Evolutionary conservation across 129 eudicot species (phyloP).

Genomic region (Heracleum sosnowskyi): DNA sequence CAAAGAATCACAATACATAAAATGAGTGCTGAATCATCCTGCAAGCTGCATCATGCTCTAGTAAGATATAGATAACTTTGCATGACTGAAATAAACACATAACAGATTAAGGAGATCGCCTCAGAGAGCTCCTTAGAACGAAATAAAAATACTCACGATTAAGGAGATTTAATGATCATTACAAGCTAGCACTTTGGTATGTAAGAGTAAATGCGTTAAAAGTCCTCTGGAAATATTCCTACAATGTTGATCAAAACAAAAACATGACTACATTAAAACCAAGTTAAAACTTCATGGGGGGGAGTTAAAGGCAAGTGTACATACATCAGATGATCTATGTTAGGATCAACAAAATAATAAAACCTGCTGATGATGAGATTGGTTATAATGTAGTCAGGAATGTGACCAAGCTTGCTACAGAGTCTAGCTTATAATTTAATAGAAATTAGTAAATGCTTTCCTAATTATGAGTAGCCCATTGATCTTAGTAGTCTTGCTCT

Average conservation of each 20-base stretch:
- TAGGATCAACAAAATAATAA: conserved; percentile 62
- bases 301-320: conserved; percentile 14
- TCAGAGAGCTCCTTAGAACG: background rate
- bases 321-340: conserved; percentile 91
- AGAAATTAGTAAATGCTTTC: background rate
- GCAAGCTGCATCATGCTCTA: background rate
- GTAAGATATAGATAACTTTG: background rate
- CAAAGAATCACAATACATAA: background rate
- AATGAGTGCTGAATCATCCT: background rate
- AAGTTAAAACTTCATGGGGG: background rate
- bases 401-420: background rate
- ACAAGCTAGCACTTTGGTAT: background rate
- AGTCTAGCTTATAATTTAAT: background rate
- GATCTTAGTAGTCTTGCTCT: background rate
- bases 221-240: background rate
- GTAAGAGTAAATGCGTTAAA: conserved; percentile 2
- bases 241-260: background rate
- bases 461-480: background rate
- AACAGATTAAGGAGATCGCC: background rate
- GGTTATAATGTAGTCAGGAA: background rate
- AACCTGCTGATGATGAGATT: background rate
- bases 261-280: background rate
- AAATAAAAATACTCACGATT: conserved; percentile 53
- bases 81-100: background rate
- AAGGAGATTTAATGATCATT: conserved; percentile 15